Evolutionary conservation across 139 green algal genomes (phyloP).

Genomic region (Coccomyxa sp.): DNA sequence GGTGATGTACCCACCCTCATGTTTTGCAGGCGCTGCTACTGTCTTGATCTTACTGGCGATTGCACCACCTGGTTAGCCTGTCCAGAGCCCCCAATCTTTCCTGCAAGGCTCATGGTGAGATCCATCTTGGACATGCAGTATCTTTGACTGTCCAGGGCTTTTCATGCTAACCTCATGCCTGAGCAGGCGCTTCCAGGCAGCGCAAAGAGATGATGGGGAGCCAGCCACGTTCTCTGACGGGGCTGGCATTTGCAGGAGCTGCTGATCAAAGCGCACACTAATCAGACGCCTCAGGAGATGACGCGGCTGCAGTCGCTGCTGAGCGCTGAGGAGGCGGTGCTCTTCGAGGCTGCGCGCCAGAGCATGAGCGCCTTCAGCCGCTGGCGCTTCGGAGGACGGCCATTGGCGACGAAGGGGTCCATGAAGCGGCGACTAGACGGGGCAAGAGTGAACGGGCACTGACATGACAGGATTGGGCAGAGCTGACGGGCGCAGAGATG

Average conservation of each 20-base stretch:
- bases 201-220: neutral
- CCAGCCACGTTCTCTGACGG: too few species aligned
- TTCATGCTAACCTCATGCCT: neutral
- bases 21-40: neutral
- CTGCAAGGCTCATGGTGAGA: neutral
- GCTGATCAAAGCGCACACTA: constrained; percentile 30
- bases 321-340: constrained; percentile 29
- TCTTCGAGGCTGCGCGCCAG: constrained; percentile 17
- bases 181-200: neutral
- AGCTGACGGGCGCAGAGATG: too few species aligned
- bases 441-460: neutral
- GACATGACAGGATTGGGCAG: too few species aligned
- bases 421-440: constrained; percentile 1
- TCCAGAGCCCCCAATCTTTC: neutral
- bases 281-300: constrained; percentile 31
- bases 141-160: neutral
- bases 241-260: constrained; percentile 26
- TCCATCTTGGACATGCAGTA: neutral
- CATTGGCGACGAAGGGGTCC: neutral
- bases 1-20: neutral
- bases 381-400: constrained; percentile 1
- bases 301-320: constrained; percentile 29
- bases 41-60: neutral
- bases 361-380: constrained; percentile 7
- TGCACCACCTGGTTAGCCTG: neutral